Conservation (phyloP, 2,329 filamentous ascomycete genomes). For the Orbilia blumenaviensis region DNA sequence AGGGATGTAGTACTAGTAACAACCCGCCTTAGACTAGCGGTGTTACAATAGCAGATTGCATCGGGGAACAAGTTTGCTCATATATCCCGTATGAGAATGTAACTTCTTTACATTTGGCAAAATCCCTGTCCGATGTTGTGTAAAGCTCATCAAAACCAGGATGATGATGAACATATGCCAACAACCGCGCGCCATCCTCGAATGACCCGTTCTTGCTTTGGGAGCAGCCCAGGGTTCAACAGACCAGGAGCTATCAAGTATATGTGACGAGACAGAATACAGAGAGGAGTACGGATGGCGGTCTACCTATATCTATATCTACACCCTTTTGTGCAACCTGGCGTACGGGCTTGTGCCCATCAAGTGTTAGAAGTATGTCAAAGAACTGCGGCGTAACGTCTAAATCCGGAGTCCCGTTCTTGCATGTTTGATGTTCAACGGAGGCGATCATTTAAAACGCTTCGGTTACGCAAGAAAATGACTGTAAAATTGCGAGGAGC, state of each 20-base stretch:
- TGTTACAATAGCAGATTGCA: constrained; percentile 13
- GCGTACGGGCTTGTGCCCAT: neutral
- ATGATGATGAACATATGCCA: neutral
- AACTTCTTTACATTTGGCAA: neutral
- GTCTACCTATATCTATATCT: neutral
- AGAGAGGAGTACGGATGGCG: neutral
- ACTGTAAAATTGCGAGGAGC: constrained; percentile 10
- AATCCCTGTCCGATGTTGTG: neutral
- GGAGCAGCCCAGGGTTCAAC: neutral
- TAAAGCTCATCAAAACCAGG: neutral
- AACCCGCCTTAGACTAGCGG: neutral
- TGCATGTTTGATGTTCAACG: neutral
- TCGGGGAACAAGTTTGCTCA: neutral
- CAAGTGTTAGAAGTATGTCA: constrained; percentile 2
- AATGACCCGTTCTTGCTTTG: neutral
- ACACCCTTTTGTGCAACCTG: constrained; percentile 1
- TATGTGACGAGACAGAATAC: neutral
- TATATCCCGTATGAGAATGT: neutral
- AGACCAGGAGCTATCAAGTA: neutral
- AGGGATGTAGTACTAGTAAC: constrained; percentile 15
- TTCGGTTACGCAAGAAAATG: constrained; percentile 29
- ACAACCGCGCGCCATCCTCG: neutral
- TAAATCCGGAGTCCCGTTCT: constrained; percentile 22
- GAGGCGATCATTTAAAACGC: neutral
- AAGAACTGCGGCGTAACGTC: constrained; percentile 24